Base-by-base conservation (phyloP, 345 rosid species). In the Salix udensis region DNA sequence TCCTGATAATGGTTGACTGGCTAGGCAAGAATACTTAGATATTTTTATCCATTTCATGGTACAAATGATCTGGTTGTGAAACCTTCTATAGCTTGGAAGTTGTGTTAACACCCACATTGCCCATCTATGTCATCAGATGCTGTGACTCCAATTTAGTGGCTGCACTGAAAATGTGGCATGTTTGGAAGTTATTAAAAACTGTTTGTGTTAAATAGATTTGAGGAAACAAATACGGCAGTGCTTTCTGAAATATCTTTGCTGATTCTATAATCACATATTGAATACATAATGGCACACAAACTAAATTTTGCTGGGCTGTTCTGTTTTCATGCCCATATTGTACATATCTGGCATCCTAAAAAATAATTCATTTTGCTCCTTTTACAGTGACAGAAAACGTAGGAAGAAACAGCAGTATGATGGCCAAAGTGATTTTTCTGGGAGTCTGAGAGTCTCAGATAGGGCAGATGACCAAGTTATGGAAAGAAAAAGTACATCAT, bases 391-490 rank as follows among this genome's bases (percentile, higher is more conserved):
- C 76, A 85, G 80, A 84, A 87, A 89, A 77, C 85, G 73, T 65
- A 82, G 82, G 88, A 94, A 79, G 82, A 86, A 80, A 76, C 85
- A 76, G 60, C 86, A 78, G 67, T 66, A 79, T 85, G 88, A 89
- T 65, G 87, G 87, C 39, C 91, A 82, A 76, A 84, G 82, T 88
- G 91, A 87, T 68, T 84, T 82, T 76, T 81, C 91, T 71, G 92
- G 86, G 83, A 88, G 85, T 82, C 67, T 86, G 79, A 91, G 82
- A 85, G 79, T 72, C 79, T 76, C 86, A 67, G 87, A 86, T 78
- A 87, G 82, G 70, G 66, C 80, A 68, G 90, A 85, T 74, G 94
- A 80, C 79, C 87, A 36, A 67, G 80, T 80, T 77, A 86, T 68
- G 65, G 89, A 82, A 81, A 84, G 88, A 76, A 83, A 89, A 81